These are phyloP conservation scores for Pisolithus thermaeus DNA, from an alignment of 1,284 basidiomycete genomes.

Conservation along the genomic window DNA sequence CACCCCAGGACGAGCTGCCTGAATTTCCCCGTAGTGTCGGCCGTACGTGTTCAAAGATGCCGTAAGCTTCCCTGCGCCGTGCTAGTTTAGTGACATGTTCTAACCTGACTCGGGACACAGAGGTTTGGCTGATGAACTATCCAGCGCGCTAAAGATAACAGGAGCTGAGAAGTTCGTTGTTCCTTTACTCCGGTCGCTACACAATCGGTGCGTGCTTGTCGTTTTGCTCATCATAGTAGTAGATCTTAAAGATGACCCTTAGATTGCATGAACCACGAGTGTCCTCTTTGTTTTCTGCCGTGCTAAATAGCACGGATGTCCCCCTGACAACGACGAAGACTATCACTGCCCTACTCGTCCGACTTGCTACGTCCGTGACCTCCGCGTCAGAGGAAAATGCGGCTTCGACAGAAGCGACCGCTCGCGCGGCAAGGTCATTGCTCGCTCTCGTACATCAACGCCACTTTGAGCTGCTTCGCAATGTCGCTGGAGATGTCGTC, in stretches of 20 bases:
- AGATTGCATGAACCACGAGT: conserved; percentile 42
- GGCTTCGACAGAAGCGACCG: conserved; percentile 8
- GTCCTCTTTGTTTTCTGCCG: conserved; percentile 36
- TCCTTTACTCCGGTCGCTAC: conserved; percentile 44
- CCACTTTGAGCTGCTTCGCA: conserved; percentile 43
- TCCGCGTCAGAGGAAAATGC: background rate
- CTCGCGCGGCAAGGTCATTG: conserved; percentile 24
- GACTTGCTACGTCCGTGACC: conserved; percentile 13
- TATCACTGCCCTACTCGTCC: conserved; percentile 33
- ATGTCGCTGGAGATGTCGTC: conserved; percentile 9
- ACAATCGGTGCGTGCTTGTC: conserved; percentile 35
- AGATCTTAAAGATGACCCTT: conserved; percentile 5
- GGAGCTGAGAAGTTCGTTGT: conserved; percentile 57
- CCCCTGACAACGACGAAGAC: conserved; percentile 35
- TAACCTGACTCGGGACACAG: conserved; percentile 29
- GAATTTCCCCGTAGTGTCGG: conserved; percentile 12
- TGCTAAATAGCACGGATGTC: conserved; percentile 36
- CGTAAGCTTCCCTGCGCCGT: conserved; percentile 14
- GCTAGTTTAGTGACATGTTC: background rate
- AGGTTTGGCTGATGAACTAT: conserved; percentile 43
- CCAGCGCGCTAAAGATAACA: conserved; percentile 36
- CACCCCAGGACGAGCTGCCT: conserved; percentile 19
- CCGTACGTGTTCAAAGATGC: conserved; percentile 21
- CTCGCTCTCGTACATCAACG: conserved; percentile 48
- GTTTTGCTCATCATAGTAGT: background rate